A percentile compares a stretch with the other conserved stretches of the same genome.
These are phyloP conservation scores for Agaricales sp. DNA, from an alignment of 1,284 basidiomycete species.

Conservation along the genomic window DNA sequence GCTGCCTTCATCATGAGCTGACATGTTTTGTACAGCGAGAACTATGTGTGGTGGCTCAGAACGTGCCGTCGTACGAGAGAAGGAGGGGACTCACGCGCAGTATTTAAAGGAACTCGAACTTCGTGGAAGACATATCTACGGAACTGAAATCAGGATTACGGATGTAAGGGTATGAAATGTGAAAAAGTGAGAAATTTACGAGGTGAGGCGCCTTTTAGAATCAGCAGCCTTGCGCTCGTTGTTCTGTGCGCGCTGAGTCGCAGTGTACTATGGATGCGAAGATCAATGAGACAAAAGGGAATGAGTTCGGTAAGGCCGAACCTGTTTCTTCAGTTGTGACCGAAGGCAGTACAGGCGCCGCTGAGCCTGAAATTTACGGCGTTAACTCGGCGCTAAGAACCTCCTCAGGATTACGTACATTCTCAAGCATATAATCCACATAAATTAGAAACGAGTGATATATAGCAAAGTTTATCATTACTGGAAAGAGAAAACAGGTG, in stretches of 20 bases:
- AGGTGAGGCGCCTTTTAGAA: background rate
- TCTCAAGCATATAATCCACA: slow-evolving; percentile 39
- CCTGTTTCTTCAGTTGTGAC: slow-evolving; percentile 1
- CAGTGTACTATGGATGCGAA: background rate
- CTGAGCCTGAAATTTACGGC: background rate
- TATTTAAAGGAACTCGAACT: slow-evolving; percentile 67
- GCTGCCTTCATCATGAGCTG: slow-evolving; percentile 23
- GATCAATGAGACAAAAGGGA: background rate
- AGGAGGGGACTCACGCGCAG: slow-evolving; percentile 25
- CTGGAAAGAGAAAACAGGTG: slow-evolving; percentile 16
- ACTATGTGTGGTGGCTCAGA: too few species aligned
- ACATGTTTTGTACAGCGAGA: slow-evolving; percentile 64
- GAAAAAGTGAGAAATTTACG: background rate
- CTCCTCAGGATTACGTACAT: slow-evolving; percentile 14
- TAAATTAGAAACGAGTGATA: slow-evolving; percentile 51
- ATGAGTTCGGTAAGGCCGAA: background rate
- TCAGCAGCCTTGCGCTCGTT: background rate
- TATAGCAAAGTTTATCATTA: slow-evolving; percentile 42
- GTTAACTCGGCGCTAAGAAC: background rate
- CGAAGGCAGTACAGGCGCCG: background rate
- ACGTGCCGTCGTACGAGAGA: background rate
- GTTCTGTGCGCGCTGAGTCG: background rate
- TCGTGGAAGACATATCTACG: slow-evolving; percentile 9
- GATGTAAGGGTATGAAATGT: too few species aligned
- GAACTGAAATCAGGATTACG: too few species aligned